Evolutionary conservation across 2,329 filamentous ascomycete species (phyloP), one percentile per base, ranked within the genome.

Genomic region (Aspergillus fumigatiaffinis): DNA sequence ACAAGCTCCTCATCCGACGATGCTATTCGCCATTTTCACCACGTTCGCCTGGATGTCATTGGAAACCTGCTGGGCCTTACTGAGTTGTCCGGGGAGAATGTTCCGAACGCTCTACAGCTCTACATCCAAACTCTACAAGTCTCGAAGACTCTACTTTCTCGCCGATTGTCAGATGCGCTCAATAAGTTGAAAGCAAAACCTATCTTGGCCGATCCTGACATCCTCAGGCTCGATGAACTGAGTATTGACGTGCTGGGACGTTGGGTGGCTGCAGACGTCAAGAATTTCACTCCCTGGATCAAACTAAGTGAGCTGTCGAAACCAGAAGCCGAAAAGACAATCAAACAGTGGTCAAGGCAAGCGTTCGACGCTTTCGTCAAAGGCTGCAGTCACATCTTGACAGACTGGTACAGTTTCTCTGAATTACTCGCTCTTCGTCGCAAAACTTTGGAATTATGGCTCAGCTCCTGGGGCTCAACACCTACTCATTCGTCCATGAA

Each of bases 251-350:
- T 94, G 9, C 86, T 91, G 66, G 85, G 87, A 61, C 82, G 82
- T 21, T 96, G 92, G 89, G 89, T 94, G 60, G 83, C 89, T 20
- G 86, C 92, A 7, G 91, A 95, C 59, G 89, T 96, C 46, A 85
- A 84, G 50, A 89, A 88, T 62, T 97, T 95, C 69, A 93, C 87
- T 0, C 92, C 92, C 0, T 96, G 91, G 77, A 89, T 95, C 38
- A 86, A 90, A 29, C 87, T 95, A 65, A 90, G 92, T 63, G 89
- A 94, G 63, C 73, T 90, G 4, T 83, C 86, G 25, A 84, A 82
- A 21, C 74, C 78, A 25, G 82, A 86, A 59, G 84, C 84, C 0
- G 80, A 82, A 46, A 82, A 84, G 2, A 84, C 84, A 72, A 79
- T 91, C 14, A 80, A 80, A 23, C 71, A 70, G 28, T 92, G 89